Evolutionary conservation across 176 grass and related monocot genomes (phyloP).

Genomic region (Eragrostis nindensis): DNA sequence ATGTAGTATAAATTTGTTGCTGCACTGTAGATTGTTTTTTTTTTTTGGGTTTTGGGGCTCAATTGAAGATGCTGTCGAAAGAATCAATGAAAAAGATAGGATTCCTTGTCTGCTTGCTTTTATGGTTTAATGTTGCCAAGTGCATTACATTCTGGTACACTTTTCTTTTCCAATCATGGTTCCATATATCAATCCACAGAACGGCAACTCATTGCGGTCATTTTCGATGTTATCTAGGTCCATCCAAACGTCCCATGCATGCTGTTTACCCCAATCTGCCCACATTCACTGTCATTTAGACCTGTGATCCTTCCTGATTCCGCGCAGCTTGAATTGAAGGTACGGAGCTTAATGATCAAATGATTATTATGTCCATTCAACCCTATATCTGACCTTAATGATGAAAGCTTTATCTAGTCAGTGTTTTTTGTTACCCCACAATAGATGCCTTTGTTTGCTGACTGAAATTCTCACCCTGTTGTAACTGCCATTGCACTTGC

Average conservation of each 20-base stretch:
- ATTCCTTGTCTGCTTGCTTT: constrained; percentile 25
- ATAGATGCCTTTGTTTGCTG: constrained; percentile 9
- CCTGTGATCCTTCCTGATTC: constrained; percentile 98
- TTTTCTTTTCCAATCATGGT: constrained; percentile 13
- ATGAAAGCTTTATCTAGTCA: not conserved
- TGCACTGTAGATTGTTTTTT: not conserved
- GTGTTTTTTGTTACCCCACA: not conserved
- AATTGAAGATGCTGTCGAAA: not conserved
- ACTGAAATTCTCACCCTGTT: not conserved
- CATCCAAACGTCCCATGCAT: constrained; percentile 98
- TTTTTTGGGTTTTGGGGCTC: not conserved
- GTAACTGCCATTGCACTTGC: not conserved
- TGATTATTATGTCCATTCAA: not conserved
- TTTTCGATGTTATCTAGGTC: constrained; percentile 62
- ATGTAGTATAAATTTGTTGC: constrained; percentile 11
- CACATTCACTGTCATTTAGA: constrained; percentile 93
- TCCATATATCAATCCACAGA: not conserved
- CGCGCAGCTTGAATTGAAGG: constrained; percentile 87
- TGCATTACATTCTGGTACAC: not conserved
- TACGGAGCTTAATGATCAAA: constrained; percentile 37
- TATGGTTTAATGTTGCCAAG: constrained; percentile 20
- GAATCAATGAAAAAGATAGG: constrained; percentile 8
- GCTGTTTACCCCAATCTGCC: constrained; percentile 98
- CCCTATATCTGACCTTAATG: not conserved
- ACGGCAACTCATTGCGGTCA: not conserved